These are phyloP conservation scores for Adansonia madagascariensis DNA, from an alignment of 441 rosid genomes.

Conservation along the genomic window DNA sequence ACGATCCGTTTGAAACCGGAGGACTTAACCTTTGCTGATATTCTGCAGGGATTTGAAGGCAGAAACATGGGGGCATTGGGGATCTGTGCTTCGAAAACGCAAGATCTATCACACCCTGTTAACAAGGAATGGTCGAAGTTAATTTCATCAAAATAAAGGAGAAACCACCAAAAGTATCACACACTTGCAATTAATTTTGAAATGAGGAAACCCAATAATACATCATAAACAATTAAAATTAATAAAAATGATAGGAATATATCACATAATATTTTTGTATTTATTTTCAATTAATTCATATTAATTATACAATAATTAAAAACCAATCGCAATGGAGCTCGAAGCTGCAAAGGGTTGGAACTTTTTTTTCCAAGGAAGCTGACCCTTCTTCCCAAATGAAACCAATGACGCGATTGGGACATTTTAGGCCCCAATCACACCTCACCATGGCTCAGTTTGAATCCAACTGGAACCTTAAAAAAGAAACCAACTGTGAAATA, in stretches of 20 bases:
- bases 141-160: conserved; percentile 1
- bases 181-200: background rate
- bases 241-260: too few relatives aligned
- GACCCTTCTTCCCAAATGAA: background rate
- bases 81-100: conserved; percentile 81
- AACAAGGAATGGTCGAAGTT: conserved; percentile 16
- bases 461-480: background rate
- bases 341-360: background rate
- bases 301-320: background rate
- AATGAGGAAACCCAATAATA: background rate
- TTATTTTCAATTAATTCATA: background rate
- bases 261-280: too few relatives aligned
- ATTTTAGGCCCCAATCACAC: background rate
- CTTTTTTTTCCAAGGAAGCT: background rate
- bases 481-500: background rate
- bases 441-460: background rate
- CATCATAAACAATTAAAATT: background rate
- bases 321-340: background rate
- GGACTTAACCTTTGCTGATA: conserved; percentile 63
- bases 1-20: conserved; percentile 63
- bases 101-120: conserved; percentile 81
- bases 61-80: conserved; percentile 78
- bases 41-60: conserved; percentile 68
- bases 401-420: background rate
- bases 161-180: background rate